Evolutionary conservation across 768 basidiomycete species (phyloP), one percentile per base, ranked within the genome.

Genomic region (Plicaturopsis crispa): DNA sequence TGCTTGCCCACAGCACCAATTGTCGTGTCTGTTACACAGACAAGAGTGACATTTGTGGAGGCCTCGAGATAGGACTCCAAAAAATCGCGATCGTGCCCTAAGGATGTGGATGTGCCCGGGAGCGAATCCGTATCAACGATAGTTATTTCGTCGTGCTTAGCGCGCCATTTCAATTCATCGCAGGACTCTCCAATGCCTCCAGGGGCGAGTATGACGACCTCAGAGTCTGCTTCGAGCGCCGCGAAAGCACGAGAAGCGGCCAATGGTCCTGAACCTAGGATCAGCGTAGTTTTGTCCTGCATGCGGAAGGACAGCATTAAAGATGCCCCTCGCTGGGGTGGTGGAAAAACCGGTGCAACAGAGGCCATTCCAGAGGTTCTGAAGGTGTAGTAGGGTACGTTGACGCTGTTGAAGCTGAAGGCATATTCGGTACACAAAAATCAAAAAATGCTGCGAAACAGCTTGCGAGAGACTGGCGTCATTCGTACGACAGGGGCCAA

Each of bases 191-290:
- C 46, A 2, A 66, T 35, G 0, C 75, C 74, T 0, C 75, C 75
- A 6, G 64, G 67, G 0, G 72, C 62, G 5, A 87, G 50, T n/a
- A 94, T 59, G 19, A 80, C 59, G 22, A 93, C 90, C 6, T 56
- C 49, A 0, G 84, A 77, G 43, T 81, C 80, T 4, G 90, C 84
- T 53, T 93, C 88, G 24, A 94, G 70, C 2, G 86, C 78, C 13
- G 83, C 67, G 48, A 85, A 87, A 2, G 85, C 81, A 33, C 94
- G 77, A n/a, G 76, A 72, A 0, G 91, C 90, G 1, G 91, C 91
- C 2, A 97, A 72, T 2, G 72, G 50, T n/a, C 80, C 76, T 1
- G 80, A 73, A 2, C 94, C 92, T 30, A 97, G 48, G 31, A 98
- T 72, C 26, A 97, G 63, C 23, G 78, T 69, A 0, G 62, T 66